Conservation (phyloP, 192 early-diverging fungal genomes). For the Entomortierella lignicola region DNA sequence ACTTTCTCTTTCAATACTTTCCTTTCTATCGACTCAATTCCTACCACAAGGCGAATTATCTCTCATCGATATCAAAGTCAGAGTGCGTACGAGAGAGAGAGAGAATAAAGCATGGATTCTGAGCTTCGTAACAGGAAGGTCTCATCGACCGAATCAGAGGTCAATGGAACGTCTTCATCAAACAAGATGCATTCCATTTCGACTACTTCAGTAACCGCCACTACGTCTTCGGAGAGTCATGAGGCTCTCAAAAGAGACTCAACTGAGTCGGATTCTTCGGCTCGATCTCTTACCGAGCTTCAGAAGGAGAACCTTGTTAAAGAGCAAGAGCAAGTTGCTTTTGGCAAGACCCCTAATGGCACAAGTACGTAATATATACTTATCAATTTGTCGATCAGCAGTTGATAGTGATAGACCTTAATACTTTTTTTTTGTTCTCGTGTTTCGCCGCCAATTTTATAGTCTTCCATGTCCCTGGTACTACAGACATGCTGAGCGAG, state of each 20-base stretch:
- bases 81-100: not conserved
- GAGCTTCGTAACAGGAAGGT: conserved; percentile 53
- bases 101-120: conserved; percentile 22
- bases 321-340: conserved; percentile 40
- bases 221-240: not conserved
- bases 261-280: conserved; percentile 17
- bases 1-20: no score
- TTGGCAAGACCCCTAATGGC: conserved; percentile 53
- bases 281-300: conserved; percentile 21
- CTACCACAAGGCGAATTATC: not conserved
- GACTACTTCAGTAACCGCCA: not conserved
- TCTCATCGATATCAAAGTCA: not conserved
- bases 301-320: conserved; percentile 37
- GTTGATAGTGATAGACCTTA: not conserved
- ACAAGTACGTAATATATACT: conserved; percentile 36
- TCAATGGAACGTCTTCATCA: conserved; percentile 41
- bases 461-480: conserved; percentile 83
- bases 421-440: conserved; percentile 1
- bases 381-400: no score
- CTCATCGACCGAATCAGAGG: not conserved
- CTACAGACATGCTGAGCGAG: conserved; percentile 79
- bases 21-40: not conserved
- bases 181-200: conserved; percentile 34
- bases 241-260: conserved; percentile 8
- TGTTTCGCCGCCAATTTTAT: not conserved